Evolutionary conservation across 495 filamentous ascomycete genomes (phyloP).

Genomic region (Penicillium crystallinum): DNA sequence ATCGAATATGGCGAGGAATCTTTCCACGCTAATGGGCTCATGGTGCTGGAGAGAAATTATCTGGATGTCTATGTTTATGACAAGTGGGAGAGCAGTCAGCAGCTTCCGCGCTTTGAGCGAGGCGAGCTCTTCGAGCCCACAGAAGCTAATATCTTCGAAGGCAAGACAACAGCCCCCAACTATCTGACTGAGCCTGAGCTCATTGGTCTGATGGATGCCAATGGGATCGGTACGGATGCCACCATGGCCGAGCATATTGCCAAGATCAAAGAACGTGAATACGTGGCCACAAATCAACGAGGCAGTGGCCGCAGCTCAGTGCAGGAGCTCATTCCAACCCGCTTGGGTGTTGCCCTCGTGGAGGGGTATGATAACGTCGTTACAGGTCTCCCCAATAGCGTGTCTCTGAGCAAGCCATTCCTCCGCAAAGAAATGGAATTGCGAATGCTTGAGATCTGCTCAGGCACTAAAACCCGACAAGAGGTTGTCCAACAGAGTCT

Average conservation of each 20-base stretch:
- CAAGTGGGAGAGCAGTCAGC: conserved; percentile 83
- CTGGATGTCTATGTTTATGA: conserved; percentile 95
- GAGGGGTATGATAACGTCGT: conserved; percentile 87
- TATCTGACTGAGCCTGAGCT: conserved; percentile 94
- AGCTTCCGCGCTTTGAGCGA: conserved; percentile 69
- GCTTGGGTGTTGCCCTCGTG: conserved; percentile 82
- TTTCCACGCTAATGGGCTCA: conserved; percentile 74
- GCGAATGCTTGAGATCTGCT: conserved; percentile 92
- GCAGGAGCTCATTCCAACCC: conserved; percentile 85
- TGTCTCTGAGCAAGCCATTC: conserved; percentile 92
- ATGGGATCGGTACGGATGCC: conserved; percentile 96
- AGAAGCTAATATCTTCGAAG: conserved; percentile 83
- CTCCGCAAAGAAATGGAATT: conserved; percentile 95
- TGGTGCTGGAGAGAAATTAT: conserved; percentile 87
- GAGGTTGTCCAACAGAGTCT: conserved; percentile 75
- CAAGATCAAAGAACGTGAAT: conserved; percentile 85
- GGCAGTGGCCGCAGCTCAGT: conserved; percentile 52
- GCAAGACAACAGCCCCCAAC: conserved; percentile 74
- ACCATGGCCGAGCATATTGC: conserved; percentile 98
- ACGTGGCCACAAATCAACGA: conserved; percentile 64
- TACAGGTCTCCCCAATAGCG: conserved; percentile 61
- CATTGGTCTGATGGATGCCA: conserved; percentile 97
- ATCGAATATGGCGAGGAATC: conserved; percentile 77
- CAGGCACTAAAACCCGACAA: conserved; percentile 67
- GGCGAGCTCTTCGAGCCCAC: conserved; percentile 83